phyloP scores from a whole-genome alignment of 1,139 yeast genomes.

The Suhomyces wounanorum region DNA sequence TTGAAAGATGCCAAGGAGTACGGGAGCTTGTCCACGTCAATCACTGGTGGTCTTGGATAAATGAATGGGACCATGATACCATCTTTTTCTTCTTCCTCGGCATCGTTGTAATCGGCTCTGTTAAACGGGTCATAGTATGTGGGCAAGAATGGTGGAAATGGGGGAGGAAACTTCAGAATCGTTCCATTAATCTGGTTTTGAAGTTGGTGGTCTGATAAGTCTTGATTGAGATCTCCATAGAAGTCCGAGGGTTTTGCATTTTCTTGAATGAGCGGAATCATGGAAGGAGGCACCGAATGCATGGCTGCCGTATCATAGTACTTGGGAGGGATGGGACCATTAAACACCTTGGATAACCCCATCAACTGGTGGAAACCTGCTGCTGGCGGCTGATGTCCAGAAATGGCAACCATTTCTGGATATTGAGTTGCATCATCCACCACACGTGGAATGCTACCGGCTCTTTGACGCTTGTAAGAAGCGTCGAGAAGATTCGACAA shows the following conservation, averaged over 20 bases:
- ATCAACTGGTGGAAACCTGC: neutral
- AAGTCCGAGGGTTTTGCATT: constrained; percentile 36
- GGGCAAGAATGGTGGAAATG: constrained; percentile 37
- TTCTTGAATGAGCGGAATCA: constrained; percentile 39
- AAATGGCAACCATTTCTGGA: neutral
- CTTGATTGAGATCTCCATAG: constrained; percentile 36
- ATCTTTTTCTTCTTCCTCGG: constrained; percentile 18
- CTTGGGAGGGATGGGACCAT: constrained; percentile 4
- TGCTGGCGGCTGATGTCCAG: neutral
- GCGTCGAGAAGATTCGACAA: constrained; percentile 16
- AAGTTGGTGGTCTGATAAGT: constrained; percentile 20
- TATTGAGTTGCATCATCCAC: constrained; percentile 5
- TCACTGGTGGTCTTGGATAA: constrained; percentile 46
- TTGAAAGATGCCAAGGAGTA: constrained; percentile 21
- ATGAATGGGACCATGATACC: constrained; percentile 51
- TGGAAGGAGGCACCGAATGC: constrained; percentile 40
- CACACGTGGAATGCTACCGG: constrained; percentile 11
- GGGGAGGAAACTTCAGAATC: constrained; percentile 43
- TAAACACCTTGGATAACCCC: neutral
- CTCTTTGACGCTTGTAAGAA: constrained; percentile 12
- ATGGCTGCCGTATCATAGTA: constrained; percentile 9
- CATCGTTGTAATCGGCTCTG: constrained; percentile 11
- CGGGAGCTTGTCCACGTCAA: constrained; percentile 28
- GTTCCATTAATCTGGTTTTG: constrained; percentile 30
- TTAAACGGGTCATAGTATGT: constrained; percentile 8